Conservation (phyloP, 176 grass and related monocot species). For the Saccharum officinarum region DNA sequence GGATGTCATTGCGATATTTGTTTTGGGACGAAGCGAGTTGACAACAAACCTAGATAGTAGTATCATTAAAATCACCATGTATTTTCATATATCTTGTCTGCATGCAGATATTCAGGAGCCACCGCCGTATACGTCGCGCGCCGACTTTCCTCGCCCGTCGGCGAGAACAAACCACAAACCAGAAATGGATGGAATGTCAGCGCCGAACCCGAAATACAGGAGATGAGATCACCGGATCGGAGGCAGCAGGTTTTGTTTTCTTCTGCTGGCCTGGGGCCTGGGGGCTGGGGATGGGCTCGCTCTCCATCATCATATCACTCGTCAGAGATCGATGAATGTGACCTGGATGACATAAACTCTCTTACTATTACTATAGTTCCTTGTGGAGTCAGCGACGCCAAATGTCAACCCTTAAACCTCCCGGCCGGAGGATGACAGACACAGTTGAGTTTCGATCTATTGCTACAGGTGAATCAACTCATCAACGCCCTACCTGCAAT, state of each 20-base stretch:
- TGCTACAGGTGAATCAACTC: neutral
- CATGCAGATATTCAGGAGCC: neutral
- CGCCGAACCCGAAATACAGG: neutral
- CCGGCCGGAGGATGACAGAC: neutral
- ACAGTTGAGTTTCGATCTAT: neutral
- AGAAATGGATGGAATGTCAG: neutral
- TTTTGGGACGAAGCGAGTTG: no score
- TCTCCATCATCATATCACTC: neutral
- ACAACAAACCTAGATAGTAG: neutral
- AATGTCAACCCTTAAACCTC: conserved; percentile 18
- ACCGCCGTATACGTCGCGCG: neutral
- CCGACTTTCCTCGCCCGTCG: neutral
- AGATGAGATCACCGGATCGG: conserved; percentile 20
- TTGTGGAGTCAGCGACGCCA: neutral
- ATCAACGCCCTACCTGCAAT: neutral
- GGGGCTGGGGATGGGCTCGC: neutral
- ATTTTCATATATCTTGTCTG: neutral
- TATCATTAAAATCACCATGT: neutral
- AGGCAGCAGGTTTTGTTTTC: neutral
- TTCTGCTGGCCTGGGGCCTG: neutral
- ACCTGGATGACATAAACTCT: neutral
- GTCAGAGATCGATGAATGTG: neutral
- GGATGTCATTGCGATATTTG: no score
- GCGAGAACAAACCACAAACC: conserved; percentile 2
- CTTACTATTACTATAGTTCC: neutral